phyloP scores from a whole-genome alignment of 2,329 filamentous ascomycete species.

The Lachnellula hyalina region DNA sequence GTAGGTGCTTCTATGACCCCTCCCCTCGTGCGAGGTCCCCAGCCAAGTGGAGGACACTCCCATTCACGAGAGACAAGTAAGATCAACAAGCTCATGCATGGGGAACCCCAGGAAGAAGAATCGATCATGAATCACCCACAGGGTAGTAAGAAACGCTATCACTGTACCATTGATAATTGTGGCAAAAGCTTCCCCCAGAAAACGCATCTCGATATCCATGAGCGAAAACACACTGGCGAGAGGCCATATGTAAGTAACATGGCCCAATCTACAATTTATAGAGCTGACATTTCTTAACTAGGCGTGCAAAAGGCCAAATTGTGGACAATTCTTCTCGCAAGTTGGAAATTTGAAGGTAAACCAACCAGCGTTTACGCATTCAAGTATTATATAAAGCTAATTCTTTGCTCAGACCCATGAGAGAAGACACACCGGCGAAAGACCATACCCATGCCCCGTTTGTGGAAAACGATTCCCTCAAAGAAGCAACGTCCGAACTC shows the following conservation, averaged over 20 bases:
- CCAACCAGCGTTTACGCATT: slow-evolving; percentile 16
- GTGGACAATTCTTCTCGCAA: slow-evolving; percentile 79
- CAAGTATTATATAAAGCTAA: neutral
- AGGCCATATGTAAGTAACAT: slow-evolving; percentile 75
- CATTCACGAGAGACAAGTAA: slow-evolving; percentile 5
- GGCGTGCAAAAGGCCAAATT: slow-evolving; percentile 63
- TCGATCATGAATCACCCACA: neutral
- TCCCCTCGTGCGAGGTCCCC: slow-evolving; percentile 23
- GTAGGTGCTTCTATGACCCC: slow-evolving; percentile 27
- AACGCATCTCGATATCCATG: slow-evolving; percentile 88
- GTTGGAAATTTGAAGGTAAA: slow-evolving; percentile 80
- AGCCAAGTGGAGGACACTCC: slow-evolving; percentile 4
- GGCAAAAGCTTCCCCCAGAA: slow-evolving; percentile 83
- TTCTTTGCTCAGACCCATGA: slow-evolving; percentile 63
- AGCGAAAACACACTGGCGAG: slow-evolving; percentile 78
- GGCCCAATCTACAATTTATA: neutral
- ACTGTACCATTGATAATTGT: slow-evolving; percentile 70
- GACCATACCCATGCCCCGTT: slow-evolving; percentile 72
- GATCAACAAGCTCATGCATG: slow-evolving; percentile 23
- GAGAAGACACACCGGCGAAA: slow-evolving; percentile 80
- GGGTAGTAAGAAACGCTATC: slow-evolving; percentile 54
- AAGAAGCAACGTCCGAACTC: slow-evolving; percentile 77
- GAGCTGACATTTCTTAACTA: slow-evolving; percentile 16
- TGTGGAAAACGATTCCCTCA: slow-evolving; percentile 83
- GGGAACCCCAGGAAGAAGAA: slow-evolving; percentile 18